Evolutionary conservation across 768 basidiomycete species (phyloP).

Genomic region (Clathrus columnatus): DNA sequence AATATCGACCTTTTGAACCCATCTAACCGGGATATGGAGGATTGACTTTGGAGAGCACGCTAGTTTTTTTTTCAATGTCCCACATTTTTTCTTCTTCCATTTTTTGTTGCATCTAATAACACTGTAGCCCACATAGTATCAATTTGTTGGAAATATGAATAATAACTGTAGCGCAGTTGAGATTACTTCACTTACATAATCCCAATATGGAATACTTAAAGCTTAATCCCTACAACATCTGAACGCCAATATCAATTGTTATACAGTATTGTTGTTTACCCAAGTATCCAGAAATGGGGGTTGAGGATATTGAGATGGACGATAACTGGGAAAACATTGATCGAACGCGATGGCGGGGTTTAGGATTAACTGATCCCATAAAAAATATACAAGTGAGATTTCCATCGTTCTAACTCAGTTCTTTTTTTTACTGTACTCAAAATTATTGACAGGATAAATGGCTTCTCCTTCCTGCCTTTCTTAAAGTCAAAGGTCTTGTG

Average conservation of each 20-base stretch:
- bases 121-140: not conserved
- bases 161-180: too few species aligned
- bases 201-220: not conserved
- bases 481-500: slow-evolving; percentile 96
- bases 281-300: not conserved
- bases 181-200: not conserved
- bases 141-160: not conserved
- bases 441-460: slow-evolving; percentile 78
- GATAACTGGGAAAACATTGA: slow-evolving; percentile 53
- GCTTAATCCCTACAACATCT: too few species aligned
- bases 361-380: slow-evolving; percentile 81
- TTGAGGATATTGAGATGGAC: slow-evolving; percentile 20
- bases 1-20: not conserved
- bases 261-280: too few species aligned
- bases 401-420: not conserved
- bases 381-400: slow-evolving; percentile 80
- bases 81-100: slow-evolving; percentile 2
- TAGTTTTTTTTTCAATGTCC: slow-evolving; percentile 1
- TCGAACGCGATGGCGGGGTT: slow-evolving; percentile 58
- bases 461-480: slow-evolving; percentile 91
- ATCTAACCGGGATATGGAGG: not conserved
- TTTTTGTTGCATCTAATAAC: slow-evolving; percentile 5
- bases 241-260: too few species aligned
- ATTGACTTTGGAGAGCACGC: not conserved
- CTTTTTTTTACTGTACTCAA: not conserved